Percentiles rank a stretch among this genome's conserved stretches.
Conservation (phyloP, 495 filamentous ascomycete species). For the Cetradonia linearis region DNA sequence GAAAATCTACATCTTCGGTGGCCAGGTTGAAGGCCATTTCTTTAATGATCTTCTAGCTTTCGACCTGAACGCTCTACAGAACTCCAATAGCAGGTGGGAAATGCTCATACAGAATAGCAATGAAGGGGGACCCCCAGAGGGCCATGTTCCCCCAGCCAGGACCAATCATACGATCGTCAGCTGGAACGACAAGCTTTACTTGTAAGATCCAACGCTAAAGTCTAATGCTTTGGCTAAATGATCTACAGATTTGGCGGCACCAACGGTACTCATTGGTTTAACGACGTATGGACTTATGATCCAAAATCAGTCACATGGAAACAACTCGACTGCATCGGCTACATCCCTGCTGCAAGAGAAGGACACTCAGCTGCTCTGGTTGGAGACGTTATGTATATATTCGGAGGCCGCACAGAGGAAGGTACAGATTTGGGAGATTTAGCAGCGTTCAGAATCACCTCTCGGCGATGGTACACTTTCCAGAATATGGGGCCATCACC, state of each 20-base stretch:
- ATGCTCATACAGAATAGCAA: conserved; percentile 70
- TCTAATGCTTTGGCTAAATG: background rate
- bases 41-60: conserved; percentile 98
- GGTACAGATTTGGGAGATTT: conserved; percentile 87
- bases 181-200: conserved; percentile 85
- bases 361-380: conserved; percentile 90
- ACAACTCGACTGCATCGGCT: conserved; percentile 89
- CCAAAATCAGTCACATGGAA: conserved; percentile 71
- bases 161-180: conserved; percentile 92
- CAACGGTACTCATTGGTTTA: conserved; percentile 91
- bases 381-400: conserved; percentile 98
- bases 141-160: conserved; percentile 73
- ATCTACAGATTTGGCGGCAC: conserved; percentile 79
- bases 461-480: conserved; percentile 95
- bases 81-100: conserved; percentile 85
- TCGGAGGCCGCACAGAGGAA: conserved; percentile 91
- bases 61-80: conserved; percentile 86
- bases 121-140: conserved; percentile 51
- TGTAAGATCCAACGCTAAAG: conserved; percentile 48
- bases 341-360: conserved; percentile 86
- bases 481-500: conserved; percentile 99
- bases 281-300: conserved; percentile 96
- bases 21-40: conserved; percentile 93
- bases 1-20: conserved; percentile 93
- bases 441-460: conserved; percentile 86